Evolutionary conservation across 768 basidiomycete genomes (phyloP), one percentile per base, ranked within the genome.

Genomic region (Podaxis rugospora): DNA sequence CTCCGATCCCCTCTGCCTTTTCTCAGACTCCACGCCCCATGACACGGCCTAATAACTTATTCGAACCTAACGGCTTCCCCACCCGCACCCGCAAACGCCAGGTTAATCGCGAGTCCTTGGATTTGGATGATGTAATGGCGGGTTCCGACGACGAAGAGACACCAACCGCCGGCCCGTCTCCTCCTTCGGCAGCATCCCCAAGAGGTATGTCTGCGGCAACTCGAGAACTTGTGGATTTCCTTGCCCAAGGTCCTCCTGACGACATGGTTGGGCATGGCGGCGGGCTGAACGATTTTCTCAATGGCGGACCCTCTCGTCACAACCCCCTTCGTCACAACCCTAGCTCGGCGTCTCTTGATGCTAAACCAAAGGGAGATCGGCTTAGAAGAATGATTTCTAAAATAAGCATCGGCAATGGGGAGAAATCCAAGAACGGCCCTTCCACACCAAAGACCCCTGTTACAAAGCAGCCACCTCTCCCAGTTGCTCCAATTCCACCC

Each of bases 361-460:
- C 75, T 57, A 82, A 83, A 60, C 76, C 79, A 25, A 85, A 85
- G 71, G 74, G 74, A 57, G 84, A 84, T 51, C 81, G 90, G 25
- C 74, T 94, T 62, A 88, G 89, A 71, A 83, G 86, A 64, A 92
- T 95, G 86, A 89, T 95, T 66, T 92, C 91, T 18, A 88, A 85
- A 66, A 76, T 93, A 27, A 87, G 83, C 39, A 75, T 84, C 63
- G 80, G 81, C 27, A 74, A 69, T 55, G 71, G 68, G 28, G 81
- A 81, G 28, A 78, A 76, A 65, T 47, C 70, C 66, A 70, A 69
- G 64, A 61, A 40, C 14, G 51, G 28, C 3, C 4, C 51, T 42
- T 52, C 47, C 65, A 70, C 21, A 58, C 16, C 64, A 2, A 67
- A 63, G 55, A 66, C 65, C 46, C 66, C 69, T 18, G 55, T 52